Percentiles rank a stretch among this genome's conserved stretches.
phyloP scores from a whole-genome alignment of 148 eudicot genomes.

The Diospyros kaki region DNA sequence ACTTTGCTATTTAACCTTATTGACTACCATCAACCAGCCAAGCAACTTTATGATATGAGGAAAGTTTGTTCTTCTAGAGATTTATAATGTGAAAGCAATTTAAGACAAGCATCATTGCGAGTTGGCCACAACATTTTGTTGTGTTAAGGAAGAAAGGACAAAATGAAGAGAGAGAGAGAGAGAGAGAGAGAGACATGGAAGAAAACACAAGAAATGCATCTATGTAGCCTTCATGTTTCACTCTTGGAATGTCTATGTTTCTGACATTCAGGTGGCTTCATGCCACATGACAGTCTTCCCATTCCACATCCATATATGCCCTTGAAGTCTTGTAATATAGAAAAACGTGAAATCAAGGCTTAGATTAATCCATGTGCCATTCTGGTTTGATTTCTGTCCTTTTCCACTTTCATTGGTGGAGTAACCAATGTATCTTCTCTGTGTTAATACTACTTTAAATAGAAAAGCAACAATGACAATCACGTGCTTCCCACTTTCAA shows the following conservation, averaged over 20 bases:
- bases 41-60: not conserved
- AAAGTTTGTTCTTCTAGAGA: not conserved
- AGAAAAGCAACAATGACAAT: not conserved
- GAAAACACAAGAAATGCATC: not conserved
- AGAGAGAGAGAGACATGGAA: not conserved
- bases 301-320: not conserved
- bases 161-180: not conserved
- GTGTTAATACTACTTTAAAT: not conserved
- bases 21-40: not conserved
- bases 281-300: not conserved
- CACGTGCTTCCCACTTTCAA: not conserved
- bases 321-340: not conserved
- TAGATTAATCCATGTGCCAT: not conserved
- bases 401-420: not conserved
- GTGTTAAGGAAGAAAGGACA: not conserved
- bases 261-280: not conserved
- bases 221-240: not conserved
- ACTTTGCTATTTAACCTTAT: not conserved
- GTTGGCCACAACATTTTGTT: not conserved
- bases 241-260: not conserved
- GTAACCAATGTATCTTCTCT: not conserved
- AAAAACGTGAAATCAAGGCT: not conserved
- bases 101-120: not conserved
- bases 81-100: not conserved
- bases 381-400: not conserved